Percentiles rank a stretch among this genome's conserved stretches.
phyloP scores from a whole-genome alignment of 208 protist genomes.

The Spongospora subterranea region DNA sequence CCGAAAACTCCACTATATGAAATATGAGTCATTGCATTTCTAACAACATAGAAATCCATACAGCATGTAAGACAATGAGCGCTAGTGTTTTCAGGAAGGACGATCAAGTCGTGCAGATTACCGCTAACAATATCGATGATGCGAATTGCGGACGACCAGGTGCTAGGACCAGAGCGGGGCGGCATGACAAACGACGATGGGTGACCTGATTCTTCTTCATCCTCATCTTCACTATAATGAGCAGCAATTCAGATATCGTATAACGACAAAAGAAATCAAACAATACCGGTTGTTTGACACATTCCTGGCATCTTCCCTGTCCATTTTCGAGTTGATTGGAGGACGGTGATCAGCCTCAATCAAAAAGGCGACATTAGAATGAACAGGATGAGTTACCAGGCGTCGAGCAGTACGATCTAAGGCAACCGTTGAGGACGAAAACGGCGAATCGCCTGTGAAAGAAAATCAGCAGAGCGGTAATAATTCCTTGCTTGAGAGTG shows the following conservation, averaged over 20 bases:
- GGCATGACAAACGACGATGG: neutral
- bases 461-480: neutral
- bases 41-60: neutral
- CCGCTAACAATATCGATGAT: slow-evolving; percentile 15
- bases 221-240: neutral
- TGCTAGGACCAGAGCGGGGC: neutral
- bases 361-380: slow-evolving; percentile 73
- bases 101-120: neutral
- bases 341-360: slow-evolving; percentile 80
- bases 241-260: neutral
- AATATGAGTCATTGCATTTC: neutral
- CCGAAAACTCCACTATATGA: slow-evolving; percentile 3
- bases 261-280: slow-evolving; percentile 2
- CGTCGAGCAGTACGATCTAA: slow-evolving; percentile 80
- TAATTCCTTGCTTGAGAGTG: neutral
- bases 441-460: slow-evolving; percentile 63
- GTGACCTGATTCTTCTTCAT: neutral
- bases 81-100: neutral
- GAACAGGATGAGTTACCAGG: slow-evolving; percentile 75
- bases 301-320: neutral
- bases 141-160: neutral
- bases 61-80: slow-evolving; percentile 4
- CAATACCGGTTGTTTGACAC: neutral
- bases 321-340: neutral
- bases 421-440: slow-evolving; percentile 77